phyloP scores from a whole-genome alignment of 1,284 basidiomycete genomes.

The Spongispora temasekensis region DNA sequence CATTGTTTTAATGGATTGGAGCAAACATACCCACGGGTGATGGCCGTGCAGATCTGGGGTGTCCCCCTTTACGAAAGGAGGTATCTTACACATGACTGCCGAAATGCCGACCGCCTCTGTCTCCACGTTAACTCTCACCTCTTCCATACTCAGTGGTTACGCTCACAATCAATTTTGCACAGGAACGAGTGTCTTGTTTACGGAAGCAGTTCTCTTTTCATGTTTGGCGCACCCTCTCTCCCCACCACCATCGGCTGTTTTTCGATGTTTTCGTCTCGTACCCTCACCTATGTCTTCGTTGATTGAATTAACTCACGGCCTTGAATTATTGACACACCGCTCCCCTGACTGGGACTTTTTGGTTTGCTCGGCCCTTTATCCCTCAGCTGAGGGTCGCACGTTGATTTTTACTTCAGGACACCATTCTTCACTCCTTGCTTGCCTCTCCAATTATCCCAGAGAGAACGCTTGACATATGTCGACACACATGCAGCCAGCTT shows the following conservation, averaged over 20 bases:
- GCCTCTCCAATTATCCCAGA: constrained; percentile 32
- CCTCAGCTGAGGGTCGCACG: background rate
- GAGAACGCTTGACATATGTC: constrained; percentile 32
- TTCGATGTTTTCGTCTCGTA: constrained; percentile 24
- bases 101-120: constrained; percentile 36
- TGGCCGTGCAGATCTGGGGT: constrained; percentile 35
- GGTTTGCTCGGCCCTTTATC: constrained; percentile 22
- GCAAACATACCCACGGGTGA: constrained; percentile 23
- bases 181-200: constrained; percentile 35
- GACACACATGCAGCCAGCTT: constrained; percentile 35
- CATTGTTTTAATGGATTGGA: constrained; percentile 34
- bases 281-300: constrained; percentile 28
- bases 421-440: constrained; percentile 25
- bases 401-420: constrained; percentile 27
- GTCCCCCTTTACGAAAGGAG: constrained; percentile 16
- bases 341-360: constrained; percentile 37
- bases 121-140: constrained; percentile 40
- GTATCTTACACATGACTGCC: constrained; percentile 21
- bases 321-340: constrained; percentile 25
- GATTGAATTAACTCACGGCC: constrained; percentile 27
- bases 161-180: constrained; percentile 36
- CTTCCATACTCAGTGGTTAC: constrained; percentile 28
- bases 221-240: constrained; percentile 21
- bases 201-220: constrained; percentile 29
- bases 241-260: constrained; percentile 9